These are phyloP conservation scores for Achlya hypogyna DNA, from an alignment of 352 stramenopile genomes.

Conservation along the genomic window DNA sequence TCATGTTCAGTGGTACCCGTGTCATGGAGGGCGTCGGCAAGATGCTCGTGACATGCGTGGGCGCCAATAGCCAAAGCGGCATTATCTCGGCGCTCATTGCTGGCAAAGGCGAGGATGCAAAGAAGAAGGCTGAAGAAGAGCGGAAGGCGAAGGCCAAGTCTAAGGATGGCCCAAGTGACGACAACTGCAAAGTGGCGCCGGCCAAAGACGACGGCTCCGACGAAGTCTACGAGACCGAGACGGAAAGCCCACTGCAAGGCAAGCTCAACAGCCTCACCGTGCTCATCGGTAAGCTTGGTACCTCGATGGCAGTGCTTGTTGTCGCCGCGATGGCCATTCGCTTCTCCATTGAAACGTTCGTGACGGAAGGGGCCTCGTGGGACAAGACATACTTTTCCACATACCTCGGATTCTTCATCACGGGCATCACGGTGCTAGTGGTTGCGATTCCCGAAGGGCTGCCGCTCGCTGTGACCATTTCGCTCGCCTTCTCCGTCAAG, in stretches of 20 bases:
- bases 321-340: constrained; percentile 51
- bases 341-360: constrained; percentile 40
- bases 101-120: constrained; percentile 54
- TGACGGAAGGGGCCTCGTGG: constrained; percentile 24
- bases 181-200: not conserved
- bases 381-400: constrained; percentile 28
- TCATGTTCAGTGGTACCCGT: constrained; percentile 87
- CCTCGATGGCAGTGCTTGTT: constrained; percentile 40
- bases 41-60: constrained; percentile 89
- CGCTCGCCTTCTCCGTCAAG: constrained; percentile 88
- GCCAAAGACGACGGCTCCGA: constrained; percentile 24
- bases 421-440: constrained; percentile 79
- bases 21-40: constrained; percentile 84
- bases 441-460: constrained; percentile 95
- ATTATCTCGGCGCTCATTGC: constrained; percentile 79
- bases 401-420: constrained; percentile 61
- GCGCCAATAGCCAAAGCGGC: constrained; percentile 83
- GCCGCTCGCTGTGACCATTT: constrained; percentile 94
- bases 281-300: constrained; percentile 50
- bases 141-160: constrained; percentile 20
- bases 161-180: constrained; percentile 5
- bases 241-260: constrained; percentile 48
- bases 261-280: constrained; percentile 54
- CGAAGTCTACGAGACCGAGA: constrained; percentile 33
- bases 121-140: constrained; percentile 34